Conservation (phyloP, 129 eudicot genomes). For the Chrysanthemum makinoi region DNA sequence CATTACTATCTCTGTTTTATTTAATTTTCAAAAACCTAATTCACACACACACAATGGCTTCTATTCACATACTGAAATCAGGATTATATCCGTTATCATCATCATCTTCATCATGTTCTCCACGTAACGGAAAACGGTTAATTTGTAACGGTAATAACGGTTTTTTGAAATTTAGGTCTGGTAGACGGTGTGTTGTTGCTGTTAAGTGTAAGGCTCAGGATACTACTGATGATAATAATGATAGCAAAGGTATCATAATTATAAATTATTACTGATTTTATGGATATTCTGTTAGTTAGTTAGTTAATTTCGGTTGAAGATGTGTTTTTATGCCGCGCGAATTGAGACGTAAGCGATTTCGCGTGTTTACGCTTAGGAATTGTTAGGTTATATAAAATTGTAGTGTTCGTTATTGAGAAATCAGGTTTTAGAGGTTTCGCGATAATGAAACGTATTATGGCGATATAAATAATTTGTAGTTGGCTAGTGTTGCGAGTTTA, state of each 20-base stretch:
- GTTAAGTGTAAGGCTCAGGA: constrained; percentile 49
- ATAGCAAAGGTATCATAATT: constrained; percentile 48
- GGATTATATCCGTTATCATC: constrained; percentile 44
- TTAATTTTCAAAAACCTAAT: neutral
- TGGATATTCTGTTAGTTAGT: neutral
- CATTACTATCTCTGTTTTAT: neutral
- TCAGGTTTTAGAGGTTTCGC: constrained; percentile 8
- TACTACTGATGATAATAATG: constrained; percentile 40
- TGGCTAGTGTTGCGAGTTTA: neutral
- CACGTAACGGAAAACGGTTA: constrained; percentile 2
- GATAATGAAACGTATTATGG: neutral
- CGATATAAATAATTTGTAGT: neutral
- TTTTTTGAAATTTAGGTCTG: constrained; percentile 25
- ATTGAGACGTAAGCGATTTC: constrained; percentile 6
- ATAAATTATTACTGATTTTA: neutral
- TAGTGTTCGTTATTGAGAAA: neutral
- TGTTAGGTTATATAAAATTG: neutral
- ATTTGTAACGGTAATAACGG: constrained; percentile 32
- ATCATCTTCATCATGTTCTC: constrained; percentile 29
- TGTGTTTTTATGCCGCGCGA: neutral
- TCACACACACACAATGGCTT: constrained; percentile 41
- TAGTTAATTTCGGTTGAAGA: neutral
- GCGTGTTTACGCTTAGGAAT: neutral
- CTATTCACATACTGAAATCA: constrained; percentile 53
- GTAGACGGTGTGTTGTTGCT: constrained; percentile 37